Evolutionary conservation across 2,329 filamentous ascomycete species (phyloP), one percentile per base, ranked within the genome.

Genomic region (Pseudogymnoascus sp.): DNA sequence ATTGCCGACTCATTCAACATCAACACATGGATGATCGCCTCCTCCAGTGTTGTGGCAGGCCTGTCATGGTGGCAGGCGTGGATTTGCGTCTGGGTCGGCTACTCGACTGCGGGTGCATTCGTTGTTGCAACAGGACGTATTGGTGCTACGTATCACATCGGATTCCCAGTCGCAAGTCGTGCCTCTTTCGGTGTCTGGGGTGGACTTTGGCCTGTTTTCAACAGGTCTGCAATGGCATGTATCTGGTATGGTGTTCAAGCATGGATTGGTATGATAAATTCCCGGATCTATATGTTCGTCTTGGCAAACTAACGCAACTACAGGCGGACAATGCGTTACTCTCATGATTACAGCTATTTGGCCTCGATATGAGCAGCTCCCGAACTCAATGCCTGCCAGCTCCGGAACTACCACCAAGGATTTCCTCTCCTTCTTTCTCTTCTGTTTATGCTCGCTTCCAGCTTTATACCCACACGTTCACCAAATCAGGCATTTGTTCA

Each of bases 11-110:
- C 85, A 0, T 91, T 92, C 78, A 93, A 93, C 74, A 91, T 94
- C 73, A 94, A 93, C 75, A 94, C 91, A 1, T 95, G 91, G 92
- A 96, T 95, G 90, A 94, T 95, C 66, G 89, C 90, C 0, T 91
- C 89, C 1, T 86, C 89, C 38, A 92, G 91, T 84, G 90, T 95
- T 35, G 83, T 88, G 1, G 79, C 77, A 59, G 90, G 91, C 11
- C 79, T 95, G 21, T 90, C 90, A 6, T 96, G 91, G 91, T 96
- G 91, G 91, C 91, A 96, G 76, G 88, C 90, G 2, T 91, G 89
- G 87, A 77, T 91, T n/a, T 92, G 89, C 71, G 90, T 96, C 47
- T 93, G 91, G 87, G 77, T 92, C 28, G 92, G 92, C 62, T 96
- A 96, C 72, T 80, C 85, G 40, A 86, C 96, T 67, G 85, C 91